These are phyloP conservation scores for Boletus vermiculosoides DNA, from an alignment of 768 basidiomycete species.

Conservation along the genomic window DNA sequence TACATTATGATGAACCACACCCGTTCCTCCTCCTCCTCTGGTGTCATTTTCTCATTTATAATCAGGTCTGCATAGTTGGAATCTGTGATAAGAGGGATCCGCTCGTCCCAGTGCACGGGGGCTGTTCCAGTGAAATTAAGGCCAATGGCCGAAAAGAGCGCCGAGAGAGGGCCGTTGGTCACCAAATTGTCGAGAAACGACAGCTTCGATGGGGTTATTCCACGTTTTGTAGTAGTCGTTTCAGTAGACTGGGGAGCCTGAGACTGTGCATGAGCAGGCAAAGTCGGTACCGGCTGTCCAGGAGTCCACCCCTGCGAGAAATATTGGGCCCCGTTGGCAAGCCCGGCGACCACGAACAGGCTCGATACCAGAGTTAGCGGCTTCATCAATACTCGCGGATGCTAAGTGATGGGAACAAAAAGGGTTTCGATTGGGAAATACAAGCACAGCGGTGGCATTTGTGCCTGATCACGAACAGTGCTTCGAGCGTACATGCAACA, in stretches of 20 bases:
- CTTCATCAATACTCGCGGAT: conserved; percentile 45
- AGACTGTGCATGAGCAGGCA: conserved; percentile 10
- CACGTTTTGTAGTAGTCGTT: conserved; percentile 26
- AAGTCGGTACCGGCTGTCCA: conserved; percentile 55
- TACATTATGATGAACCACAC: conserved; percentile 82
- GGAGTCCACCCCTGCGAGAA: conserved; percentile 83
- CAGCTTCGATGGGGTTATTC: conserved; percentile 10
- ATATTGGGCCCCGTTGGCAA: conserved; percentile 60
- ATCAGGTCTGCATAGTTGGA: conserved; percentile 73
- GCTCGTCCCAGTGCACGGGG: conserved; percentile 57
- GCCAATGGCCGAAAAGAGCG: conserved; percentile 57
- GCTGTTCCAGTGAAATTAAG: conserved; percentile 64
- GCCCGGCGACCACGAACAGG: conserved; percentile 19
- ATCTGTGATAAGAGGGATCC: conserved; percentile 80
- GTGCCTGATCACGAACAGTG: not conserved
- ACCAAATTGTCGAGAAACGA: conserved; percentile 41
- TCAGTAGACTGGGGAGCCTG: conserved; percentile 26
- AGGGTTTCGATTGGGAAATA: not conserved
- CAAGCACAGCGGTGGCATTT: not conserved
- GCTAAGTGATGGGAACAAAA: not conserved
- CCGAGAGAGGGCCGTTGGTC: conserved; percentile 51
- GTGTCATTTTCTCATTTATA: conserved; percentile 62
- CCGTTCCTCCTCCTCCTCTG: conserved; percentile 63
- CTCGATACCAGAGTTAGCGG: conserved; percentile 37
- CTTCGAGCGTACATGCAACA: not conserved